A percentile compares a stretch with the other conserved stretches of the same genome.
These are phyloP conservation scores for Colletotrichum chrysophilum DNA, from an alignment of 2,329 filamentous ascomycete genomes.

Conservation along the genomic window DNA sequence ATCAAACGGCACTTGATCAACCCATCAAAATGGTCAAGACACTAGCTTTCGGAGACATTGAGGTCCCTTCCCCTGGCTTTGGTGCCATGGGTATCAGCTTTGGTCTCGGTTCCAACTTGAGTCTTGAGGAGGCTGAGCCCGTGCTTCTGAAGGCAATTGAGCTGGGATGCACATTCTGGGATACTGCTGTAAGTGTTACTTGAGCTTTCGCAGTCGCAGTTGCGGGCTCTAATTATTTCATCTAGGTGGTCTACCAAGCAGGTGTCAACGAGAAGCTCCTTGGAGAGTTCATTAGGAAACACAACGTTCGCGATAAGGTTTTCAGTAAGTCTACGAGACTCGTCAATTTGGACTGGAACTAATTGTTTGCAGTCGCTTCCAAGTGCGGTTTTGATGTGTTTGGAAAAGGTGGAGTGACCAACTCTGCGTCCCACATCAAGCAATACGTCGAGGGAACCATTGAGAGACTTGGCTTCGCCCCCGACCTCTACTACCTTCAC, in stretches of 20 bases:
- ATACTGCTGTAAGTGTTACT: constrained; percentile 44
- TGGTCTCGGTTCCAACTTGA: constrained; percentile 46
- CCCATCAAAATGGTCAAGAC: constrained; percentile 40
- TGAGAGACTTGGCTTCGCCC: constrained; percentile 50
- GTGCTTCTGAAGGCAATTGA: constrained; percentile 54
- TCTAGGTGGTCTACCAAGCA: constrained; percentile 47
- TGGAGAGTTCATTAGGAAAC: constrained; percentile 55
- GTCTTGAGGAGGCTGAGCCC: constrained; percentile 49
- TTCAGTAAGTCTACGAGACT: constrained; percentile 39
- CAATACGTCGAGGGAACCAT: constrained; percentile 54
- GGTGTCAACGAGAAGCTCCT: constrained; percentile 55
- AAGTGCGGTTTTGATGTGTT: constrained; percentile 50
- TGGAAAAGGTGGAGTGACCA: constrained; percentile 38
- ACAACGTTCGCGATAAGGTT: constrained; percentile 54
- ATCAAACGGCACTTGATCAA: not conserved
- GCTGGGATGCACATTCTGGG: constrained; percentile 50
- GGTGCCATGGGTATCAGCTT: constrained; percentile 55
- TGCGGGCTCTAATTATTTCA: not conserved
- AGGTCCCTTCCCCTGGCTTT: constrained; percentile 49
- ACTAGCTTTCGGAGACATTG: constrained; percentile 40
- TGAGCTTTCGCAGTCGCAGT: not conserved
- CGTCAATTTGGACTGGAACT: not conserved
- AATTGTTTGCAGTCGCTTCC: constrained; percentile 43
- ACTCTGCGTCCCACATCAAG: constrained; percentile 50
- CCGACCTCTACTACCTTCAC: constrained; percentile 50